Base-by-base conservation (phyloP, 257 asterid species). In the Primulina tabacum region DNA sequence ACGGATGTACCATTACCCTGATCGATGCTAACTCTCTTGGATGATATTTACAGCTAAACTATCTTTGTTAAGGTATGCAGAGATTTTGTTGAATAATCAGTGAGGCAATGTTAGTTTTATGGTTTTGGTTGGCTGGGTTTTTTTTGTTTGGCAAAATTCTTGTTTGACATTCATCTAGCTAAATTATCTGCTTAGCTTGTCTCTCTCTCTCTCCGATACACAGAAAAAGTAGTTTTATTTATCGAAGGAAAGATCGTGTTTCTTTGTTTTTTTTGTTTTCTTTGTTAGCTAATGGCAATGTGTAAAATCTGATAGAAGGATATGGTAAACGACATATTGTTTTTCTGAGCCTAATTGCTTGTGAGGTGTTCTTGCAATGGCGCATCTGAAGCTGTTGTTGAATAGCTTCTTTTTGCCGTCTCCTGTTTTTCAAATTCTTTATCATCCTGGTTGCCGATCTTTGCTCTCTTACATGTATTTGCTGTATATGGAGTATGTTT, bases 11-110 rank as follows among this genome's bases (percentile, higher is more conserved):
- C 64, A 43, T 20, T 55, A 67, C 60, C 47, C 64, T 47, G 30
- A 59, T 43, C 58, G 34, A 11, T 58, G 34, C 18, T 43, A 50
- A 24, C 37, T 59, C 67, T 70, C 62, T 61, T 18, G 73, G 58
- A 26, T 60, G 34, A 47, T 37, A n/a, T 33, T 47, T 40, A 37
- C 8, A 58, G 66, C 61, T 58, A 5, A 28, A 40, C 30, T 16
- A 43, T 72, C 47, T 30, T 65, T 10, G 17, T 66, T 53, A 17
- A 57, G 26, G 26, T 37, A 28, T 52, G 43, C 21, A 1, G 20
- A 63, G 37, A 55, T n/a, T 69, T 40, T 67, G 55, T 55, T 29
- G 34, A 60, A 56, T 64, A 35, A 55, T 53, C 64, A 72, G n/a
- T 57, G 11, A 20, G 21, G 62, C 57, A 4, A 38, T 5, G 35